Percentiles rank a stretch among this genome's conserved stretches.
Conservation (phyloP, 2,329 filamentous ascomycete species). For the Colletotrichum costaricense region DNA sequence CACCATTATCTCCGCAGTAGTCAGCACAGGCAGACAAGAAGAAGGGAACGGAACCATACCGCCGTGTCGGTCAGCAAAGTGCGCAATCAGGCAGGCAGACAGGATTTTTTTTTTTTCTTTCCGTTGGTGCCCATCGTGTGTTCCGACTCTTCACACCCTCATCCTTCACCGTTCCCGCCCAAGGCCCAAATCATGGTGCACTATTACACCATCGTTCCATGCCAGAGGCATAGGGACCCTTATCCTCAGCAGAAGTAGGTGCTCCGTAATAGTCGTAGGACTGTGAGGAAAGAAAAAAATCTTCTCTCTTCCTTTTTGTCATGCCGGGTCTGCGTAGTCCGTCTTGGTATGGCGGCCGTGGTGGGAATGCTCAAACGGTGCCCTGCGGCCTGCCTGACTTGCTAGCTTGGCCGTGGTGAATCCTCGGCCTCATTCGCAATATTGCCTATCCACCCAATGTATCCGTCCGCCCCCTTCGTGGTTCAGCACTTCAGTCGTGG, state of each 20-base stretch:
- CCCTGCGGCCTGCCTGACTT: constrained; percentile 7
- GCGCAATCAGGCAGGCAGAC: not conserved
- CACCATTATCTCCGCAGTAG: not conserved
- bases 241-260: not conserved
- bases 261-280: not conserved
- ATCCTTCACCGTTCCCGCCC: not conserved
- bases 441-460: constrained; percentile 32
- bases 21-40: not conserved
- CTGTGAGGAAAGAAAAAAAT: not conserved
- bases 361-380: constrained; percentile 6
- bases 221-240: not conserved
- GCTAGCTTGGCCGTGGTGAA: constrained; percentile 28
- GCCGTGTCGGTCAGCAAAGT: constrained; percentile 6
- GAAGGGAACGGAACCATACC: constrained; percentile 1
- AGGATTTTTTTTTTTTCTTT: not conserved
- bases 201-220: constrained; percentile 9
- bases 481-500: not conserved
- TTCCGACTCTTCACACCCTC: not conserved
- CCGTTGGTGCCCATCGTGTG: not conserved
- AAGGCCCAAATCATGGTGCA: not conserved
- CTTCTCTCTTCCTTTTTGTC: not conserved
- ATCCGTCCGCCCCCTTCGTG: constrained; percentile 6
- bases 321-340: not conserved
- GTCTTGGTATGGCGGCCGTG: not conserved
- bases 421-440: constrained; percentile 35